phyloP scores from a whole-genome alignment of 768 basidiomycete genomes.

The Lentinula boryana region DNA sequence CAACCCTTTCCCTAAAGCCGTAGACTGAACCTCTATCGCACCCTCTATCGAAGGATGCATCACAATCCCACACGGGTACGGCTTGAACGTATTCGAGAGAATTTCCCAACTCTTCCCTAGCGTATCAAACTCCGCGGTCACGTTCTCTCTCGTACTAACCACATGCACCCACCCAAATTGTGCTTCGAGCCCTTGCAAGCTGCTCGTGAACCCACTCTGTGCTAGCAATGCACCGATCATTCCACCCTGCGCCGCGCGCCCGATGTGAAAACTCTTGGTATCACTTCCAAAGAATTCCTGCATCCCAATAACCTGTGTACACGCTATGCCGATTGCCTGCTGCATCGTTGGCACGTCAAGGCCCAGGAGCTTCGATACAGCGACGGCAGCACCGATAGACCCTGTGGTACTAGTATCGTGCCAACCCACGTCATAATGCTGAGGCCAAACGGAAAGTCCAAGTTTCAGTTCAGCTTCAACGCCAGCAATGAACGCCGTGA shows the following conservation, averaged over 20 bases:
- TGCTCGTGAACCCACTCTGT: constrained; percentile 14
- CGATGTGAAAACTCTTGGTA: constrained; percentile 19
- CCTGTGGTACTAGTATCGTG: constrained; percentile 20
- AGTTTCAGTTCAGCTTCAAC: constrained; percentile 19
- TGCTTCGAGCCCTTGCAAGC: constrained; percentile 16
- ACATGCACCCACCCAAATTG: constrained; percentile 18
- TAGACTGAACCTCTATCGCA: constrained; percentile 14
- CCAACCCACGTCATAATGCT: constrained; percentile 20
- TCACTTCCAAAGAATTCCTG: constrained; percentile 18
- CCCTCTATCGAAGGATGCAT: constrained; percentile 18
- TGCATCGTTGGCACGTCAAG: constrained; percentile 14
- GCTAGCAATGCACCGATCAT: constrained; percentile 17
- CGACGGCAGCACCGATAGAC: constrained; percentile 18
- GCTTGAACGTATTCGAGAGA: constrained; percentile 16
- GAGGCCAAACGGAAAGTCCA: constrained; percentile 15
- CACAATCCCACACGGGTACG: constrained; percentile 18
- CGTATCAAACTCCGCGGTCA: constrained; percentile 9
- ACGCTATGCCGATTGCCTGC: constrained; percentile 18
- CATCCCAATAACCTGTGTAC: constrained; percentile 19
- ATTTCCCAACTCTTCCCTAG: constrained; percentile 15
- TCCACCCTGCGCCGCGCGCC: constrained; percentile 17
- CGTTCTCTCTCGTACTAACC: constrained; percentile 13
- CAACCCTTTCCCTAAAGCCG: constrained; percentile 3
- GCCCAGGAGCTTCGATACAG: constrained; percentile 16
- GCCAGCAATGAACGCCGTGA: constrained; percentile 16